phyloP scores from a whole-genome alignment of 192 early-diverging fungal genomes.

The Paraglomus brasilianum region DNA sequence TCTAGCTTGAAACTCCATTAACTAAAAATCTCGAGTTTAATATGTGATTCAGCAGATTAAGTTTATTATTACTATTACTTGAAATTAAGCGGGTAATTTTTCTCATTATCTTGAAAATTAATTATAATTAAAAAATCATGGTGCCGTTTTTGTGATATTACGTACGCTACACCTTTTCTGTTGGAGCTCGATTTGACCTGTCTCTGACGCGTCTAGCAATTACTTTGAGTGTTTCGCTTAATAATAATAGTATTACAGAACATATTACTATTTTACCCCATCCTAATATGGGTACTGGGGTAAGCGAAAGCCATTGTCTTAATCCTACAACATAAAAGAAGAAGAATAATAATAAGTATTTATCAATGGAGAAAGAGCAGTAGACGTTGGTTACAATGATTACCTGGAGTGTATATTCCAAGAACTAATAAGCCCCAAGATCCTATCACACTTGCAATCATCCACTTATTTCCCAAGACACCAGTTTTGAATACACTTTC shows the following conservation, averaged over 20 bases:
- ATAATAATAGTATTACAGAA: constrained; percentile 50
- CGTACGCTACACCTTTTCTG: too few relatives aligned
- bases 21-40: too few relatives aligned
- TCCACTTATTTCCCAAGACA: constrained; percentile 72
- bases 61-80: too few relatives aligned
- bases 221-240: constrained; percentile 64
- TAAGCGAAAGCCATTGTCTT: constrained; percentile 53
- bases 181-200: too few relatives aligned
- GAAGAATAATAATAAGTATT: not conserved
- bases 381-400: constrained; percentile 35
- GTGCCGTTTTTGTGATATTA: too few relatives aligned
- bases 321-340: constrained; percentile 17
- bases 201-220: constrained; percentile 40
- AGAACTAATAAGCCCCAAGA: constrained; percentile 70
- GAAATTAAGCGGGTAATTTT: too few relatives aligned
- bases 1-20: too few relatives aligned
- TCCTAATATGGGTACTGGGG: constrained; percentile 52
- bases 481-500: constrained; percentile 75
- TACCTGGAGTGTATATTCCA: constrained; percentile 78
- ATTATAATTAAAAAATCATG: too few relatives aligned
- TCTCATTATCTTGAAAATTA: too few relatives aligned
- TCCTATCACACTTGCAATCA: constrained; percentile 74
- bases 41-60: too few relatives aligned
- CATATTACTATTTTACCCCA: constrained; percentile 67
- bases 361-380: not conserved